Conservation (phyloP, 148 eudicot genomes). For the Talinum fruticosum region DNA sequence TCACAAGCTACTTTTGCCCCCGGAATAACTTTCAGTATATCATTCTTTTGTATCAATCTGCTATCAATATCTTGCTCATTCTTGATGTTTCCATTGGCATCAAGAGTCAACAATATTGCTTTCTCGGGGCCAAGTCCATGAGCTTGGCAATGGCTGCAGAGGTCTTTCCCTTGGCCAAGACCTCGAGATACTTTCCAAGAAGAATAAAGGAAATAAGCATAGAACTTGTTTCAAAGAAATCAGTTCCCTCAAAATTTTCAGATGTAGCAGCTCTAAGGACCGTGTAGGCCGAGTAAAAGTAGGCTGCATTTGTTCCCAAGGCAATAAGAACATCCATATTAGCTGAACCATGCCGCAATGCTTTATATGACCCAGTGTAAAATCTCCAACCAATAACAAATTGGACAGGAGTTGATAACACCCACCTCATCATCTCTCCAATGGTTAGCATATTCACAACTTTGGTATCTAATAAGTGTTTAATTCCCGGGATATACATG, state of each 20-base stretch:
- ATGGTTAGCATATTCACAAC: constrained; percentile 67
- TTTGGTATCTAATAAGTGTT: constrained; percentile 57
- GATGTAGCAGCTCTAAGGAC: constrained; percentile 80
- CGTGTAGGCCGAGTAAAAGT: constrained; percentile 80
- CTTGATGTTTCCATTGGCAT: constrained; percentile 54
- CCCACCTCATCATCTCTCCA: constrained; percentile 79
- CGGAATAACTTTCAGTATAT: constrained; percentile 74
- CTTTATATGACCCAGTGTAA: constrained; percentile 79
- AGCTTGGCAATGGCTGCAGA: constrained; percentile 97
- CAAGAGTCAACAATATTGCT: constrained; percentile 58
- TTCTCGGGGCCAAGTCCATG: constrained; percentile 91
- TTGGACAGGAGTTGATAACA: constrained; percentile 87
- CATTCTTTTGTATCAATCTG: constrained; percentile 79
- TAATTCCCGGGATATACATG: constrained; percentile 76
- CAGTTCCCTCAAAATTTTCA: constrained; percentile 55
- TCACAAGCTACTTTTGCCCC: constrained; percentile 93
- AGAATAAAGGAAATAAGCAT: constrained; percentile 94
- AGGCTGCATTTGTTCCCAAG: constrained; percentile 94
- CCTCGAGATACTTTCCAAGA: constrained; percentile 89
- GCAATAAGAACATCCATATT: constrained; percentile 98
- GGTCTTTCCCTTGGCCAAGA: constrained; percentile 88
- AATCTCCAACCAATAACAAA: constrained; percentile 82
- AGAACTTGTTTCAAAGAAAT: constrained; percentile 91
- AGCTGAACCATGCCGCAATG: constrained; percentile 76
- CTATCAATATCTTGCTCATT: constrained; percentile 80